Conservation (phyloP, 2,329 filamentous ascomycete species). For the Diaporthe sp. region DNA sequence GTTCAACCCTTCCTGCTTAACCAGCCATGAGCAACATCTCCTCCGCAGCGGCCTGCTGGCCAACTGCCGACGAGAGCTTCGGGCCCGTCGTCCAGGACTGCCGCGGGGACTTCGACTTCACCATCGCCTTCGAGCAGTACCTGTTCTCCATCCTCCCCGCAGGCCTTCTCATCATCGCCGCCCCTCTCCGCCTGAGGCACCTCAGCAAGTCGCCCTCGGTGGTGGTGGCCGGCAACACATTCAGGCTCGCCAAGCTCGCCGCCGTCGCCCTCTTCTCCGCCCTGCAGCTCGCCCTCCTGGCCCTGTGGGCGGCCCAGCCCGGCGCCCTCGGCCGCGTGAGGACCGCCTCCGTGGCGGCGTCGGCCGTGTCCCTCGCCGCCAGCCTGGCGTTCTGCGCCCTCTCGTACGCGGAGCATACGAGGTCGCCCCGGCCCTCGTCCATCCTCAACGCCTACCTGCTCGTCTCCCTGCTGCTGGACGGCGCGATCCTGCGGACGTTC, state of each 20-base stretch:
- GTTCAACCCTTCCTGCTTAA: not conserved
- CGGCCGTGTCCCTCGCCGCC: slow-evolving; percentile 51
- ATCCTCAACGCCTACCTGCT: slow-evolving; percentile 53
- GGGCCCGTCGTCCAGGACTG: slow-evolving; percentile 59
- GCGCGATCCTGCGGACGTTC: slow-evolving; percentile 52
- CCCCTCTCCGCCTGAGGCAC: slow-evolving; percentile 49
- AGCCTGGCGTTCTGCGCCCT: slow-evolving; percentile 51
- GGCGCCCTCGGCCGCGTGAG: slow-evolving; percentile 44
- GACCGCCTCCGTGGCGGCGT: slow-evolving; percentile 50
- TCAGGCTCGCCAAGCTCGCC: slow-evolving; percentile 48
- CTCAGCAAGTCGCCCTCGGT: slow-evolving; percentile 47
- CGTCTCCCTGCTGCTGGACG: slow-evolving; percentile 52
- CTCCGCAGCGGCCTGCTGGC: slow-evolving; percentile 35
- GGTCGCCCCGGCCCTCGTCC: slow-evolving; percentile 50
- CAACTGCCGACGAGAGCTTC: slow-evolving; percentile 54
- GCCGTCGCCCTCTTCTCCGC: slow-evolving; percentile 47
- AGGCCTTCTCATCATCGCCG: slow-evolving; percentile 49
- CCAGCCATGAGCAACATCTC: slow-evolving; percentile 33
- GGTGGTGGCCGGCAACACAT: slow-evolving; percentile 45
- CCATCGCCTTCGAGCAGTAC: slow-evolving; percentile 60
- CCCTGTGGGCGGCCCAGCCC: slow-evolving; percentile 50
- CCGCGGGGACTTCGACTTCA: slow-evolving; percentile 62
- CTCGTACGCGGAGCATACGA: slow-evolving; percentile 52
- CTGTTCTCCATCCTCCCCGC: slow-evolving; percentile 52
- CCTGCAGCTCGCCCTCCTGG: slow-evolving; percentile 52